phyloP scores from a whole-genome alignment of 1,284 basidiomycete species.

The Ustilago shanxiensis region DNA sequence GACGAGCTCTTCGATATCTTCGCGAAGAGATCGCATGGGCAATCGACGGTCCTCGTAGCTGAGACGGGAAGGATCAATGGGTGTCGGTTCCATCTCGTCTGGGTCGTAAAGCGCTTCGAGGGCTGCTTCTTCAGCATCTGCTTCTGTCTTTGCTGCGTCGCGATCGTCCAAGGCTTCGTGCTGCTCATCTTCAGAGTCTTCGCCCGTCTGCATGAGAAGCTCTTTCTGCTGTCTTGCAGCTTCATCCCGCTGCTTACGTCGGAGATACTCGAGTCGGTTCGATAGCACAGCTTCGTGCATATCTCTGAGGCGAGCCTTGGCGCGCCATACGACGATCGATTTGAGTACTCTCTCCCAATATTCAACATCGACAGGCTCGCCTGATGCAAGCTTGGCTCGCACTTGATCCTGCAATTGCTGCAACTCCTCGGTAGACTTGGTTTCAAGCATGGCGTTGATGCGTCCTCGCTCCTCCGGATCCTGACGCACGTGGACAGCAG shows the following conservation, averaged over 20 bases:
- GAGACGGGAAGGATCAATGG: slow-evolving; percentile 40
- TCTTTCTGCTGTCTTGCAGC: slow-evolving; percentile 92
- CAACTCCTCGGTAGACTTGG: slow-evolving; percentile 76
- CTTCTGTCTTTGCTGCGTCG: slow-evolving; percentile 76
- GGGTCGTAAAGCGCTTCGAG: slow-evolving; percentile 74
- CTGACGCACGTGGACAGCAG: slow-evolving; percentile 73
- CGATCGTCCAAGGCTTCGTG: slow-evolving; percentile 12
- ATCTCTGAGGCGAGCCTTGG: slow-evolving; percentile 92
- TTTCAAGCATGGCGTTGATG: slow-evolving; percentile 62
- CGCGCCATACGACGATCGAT: slow-evolving; percentile 95
- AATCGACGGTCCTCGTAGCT: slow-evolving; percentile 55
- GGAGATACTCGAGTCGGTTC: slow-evolving; percentile 93
- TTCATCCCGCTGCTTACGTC: slow-evolving; percentile 93
- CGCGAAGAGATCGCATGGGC: slow-evolving; percentile 36
- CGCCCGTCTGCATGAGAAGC: slow-evolving; percentile 75
- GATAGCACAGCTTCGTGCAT: slow-evolving; percentile 95
- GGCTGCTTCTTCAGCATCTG: slow-evolving; percentile 56
- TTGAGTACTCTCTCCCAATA: slow-evolving; percentile 96
- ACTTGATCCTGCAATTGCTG: slow-evolving; percentile 85
- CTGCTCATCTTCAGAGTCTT: slow-evolving; percentile 28
- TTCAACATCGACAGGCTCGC: slow-evolving; percentile 94
- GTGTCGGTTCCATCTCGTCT: slow-evolving; percentile 62
- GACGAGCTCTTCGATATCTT: slow-evolving; percentile 49
- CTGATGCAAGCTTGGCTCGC: slow-evolving; percentile 86
- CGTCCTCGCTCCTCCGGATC: slow-evolving; percentile 61